These are phyloP conservation scores for Schoenoplectus tabernaemontani DNA, from an alignment of 202 grass and related monocot genomes.

Conservation along the genomic window DNA sequence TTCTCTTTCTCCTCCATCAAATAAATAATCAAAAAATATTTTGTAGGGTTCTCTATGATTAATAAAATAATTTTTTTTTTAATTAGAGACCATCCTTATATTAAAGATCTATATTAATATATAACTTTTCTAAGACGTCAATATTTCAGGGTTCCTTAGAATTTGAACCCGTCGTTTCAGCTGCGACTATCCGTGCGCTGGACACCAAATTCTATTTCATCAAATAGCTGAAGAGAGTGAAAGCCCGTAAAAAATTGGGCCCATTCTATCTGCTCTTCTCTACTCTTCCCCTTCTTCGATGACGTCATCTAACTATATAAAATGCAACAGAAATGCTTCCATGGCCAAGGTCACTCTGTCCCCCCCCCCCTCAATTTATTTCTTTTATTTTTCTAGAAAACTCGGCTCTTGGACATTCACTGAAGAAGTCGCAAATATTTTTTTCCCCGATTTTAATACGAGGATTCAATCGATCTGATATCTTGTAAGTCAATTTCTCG, in stretches of 20 bases:
- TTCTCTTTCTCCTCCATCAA: no score
- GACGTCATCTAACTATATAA: background rate
- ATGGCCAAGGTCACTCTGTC: background rate
- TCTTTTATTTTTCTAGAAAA: background rate
- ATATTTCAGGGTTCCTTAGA: no score
- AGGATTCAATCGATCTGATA: conserved; percentile 6
- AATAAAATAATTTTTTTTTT: no score
- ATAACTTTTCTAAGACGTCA: no score
- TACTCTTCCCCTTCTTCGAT: background rate
- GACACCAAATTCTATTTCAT: background rate
- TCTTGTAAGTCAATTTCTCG: background rate
- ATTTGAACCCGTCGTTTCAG: no score
- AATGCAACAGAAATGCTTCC: background rate
- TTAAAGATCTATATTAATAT: no score
- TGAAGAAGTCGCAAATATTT: background rate
- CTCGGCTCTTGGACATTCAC: background rate
- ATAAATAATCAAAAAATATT: no score
- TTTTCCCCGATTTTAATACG: background rate
- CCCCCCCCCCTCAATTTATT: background rate
- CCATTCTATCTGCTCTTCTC: background rate
- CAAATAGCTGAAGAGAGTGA: background rate
- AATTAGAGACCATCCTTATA: no score
- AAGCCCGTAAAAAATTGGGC: background rate
- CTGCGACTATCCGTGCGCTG: no score
- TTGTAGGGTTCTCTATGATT: no score